Evolutionary conservation across 2,329 filamentous ascomycete species (phyloP), one percentile per base, ranked within the genome.

Genomic region (Penicillium aurantiogriseum): DNA sequence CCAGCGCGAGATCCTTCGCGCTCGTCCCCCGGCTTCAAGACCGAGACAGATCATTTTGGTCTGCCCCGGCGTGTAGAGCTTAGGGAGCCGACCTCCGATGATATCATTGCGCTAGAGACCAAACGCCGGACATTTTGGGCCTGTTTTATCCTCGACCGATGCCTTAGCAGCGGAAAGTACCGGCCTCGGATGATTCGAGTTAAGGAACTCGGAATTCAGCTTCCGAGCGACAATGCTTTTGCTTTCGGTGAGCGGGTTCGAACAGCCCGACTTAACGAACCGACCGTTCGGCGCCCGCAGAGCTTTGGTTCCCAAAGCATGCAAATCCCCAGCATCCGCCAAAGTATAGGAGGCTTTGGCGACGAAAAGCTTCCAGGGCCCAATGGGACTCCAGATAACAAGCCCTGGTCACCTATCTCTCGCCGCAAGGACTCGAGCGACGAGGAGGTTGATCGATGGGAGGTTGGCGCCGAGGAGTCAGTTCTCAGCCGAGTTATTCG

Each of bases 41-140:
- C 67, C 8, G 73, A 78, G 59, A 66, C 67, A 8, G 72, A 79
- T 35, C 69, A 76, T 33, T 71, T 77, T 50, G 76, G 75, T 7
- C 15, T 76, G 15, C 46, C 67, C 15, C 67, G 70, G 13, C 70
- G 73, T 1, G 56, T 61, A 10, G 74, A 74, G n/a, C 63, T 64
- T n/a, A 73, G 68, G 40, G 74, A 76, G 27, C 71, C 70, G 54
- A 75, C 63, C 4, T 72, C 67, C 3, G 80, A 84, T 54, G 76
- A 76, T 36, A 79, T 83, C 47, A 81, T 85, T 47, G 71, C 78
- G 17, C 80, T 81, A 58, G 83, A 85, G 65, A 80, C 80, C 3
- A 76, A 78, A 58, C 77, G 83, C 17, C 78, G 83, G 5, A 84
- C 81, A 0, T 83, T 84, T 60, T 85, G 83, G 82, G 81, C 80